Evolutionary conservation across 1,284 basidiomycete species (phyloP).

Genomic region (Sporisorium iseilematis-ciliati): DNA sequence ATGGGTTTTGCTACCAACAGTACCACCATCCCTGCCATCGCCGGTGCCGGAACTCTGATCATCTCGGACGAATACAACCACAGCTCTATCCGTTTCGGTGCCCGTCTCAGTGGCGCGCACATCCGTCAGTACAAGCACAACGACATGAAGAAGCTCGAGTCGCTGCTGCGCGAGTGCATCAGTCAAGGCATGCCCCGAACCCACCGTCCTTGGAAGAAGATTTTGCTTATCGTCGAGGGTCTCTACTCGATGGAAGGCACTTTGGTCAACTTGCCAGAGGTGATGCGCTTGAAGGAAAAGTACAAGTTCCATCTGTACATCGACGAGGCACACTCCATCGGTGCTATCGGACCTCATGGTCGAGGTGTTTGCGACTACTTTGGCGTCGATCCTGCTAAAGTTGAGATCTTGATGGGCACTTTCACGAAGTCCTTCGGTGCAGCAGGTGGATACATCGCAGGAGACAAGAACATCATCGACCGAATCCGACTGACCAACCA

Average conservation of each 20-base stretch:
- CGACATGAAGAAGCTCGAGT: constrained; percentile 86
- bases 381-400: constrained; percentile 80
- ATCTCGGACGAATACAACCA: constrained; percentile 99
- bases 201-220: constrained; percentile 99
- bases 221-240: constrained; percentile 92
- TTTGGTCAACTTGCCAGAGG: constrained; percentile 83
- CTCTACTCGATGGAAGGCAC: constrained; percentile 99
- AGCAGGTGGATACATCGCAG: constrained; percentile 94
- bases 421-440: constrained; percentile 99
- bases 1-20: constrained; percentile 99
- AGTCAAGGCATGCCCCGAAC: constrained; percentile 97
- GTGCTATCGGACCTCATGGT: constrained; percentile 91
- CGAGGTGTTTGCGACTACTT: constrained; percentile 97
- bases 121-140: constrained; percentile 98
- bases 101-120: constrained; percentile 86
- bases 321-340: constrained; percentile 97
- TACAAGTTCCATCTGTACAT: constrained; percentile 99
- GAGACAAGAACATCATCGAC: constrained; percentile 83
- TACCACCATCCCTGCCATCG: constrained; percentile 91
- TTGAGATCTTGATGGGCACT: constrained; percentile 98
- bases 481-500: constrained; percentile 85
- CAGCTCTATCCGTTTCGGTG: constrained; percentile 92
- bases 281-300: constrained; percentile 89
- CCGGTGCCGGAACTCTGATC: constrained; percentile 90
- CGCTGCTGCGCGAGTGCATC: constrained; percentile 87